phyloP scores from a whole-genome alignment of 768 basidiomycete species.

The Tylopilus sp. region DNA sequence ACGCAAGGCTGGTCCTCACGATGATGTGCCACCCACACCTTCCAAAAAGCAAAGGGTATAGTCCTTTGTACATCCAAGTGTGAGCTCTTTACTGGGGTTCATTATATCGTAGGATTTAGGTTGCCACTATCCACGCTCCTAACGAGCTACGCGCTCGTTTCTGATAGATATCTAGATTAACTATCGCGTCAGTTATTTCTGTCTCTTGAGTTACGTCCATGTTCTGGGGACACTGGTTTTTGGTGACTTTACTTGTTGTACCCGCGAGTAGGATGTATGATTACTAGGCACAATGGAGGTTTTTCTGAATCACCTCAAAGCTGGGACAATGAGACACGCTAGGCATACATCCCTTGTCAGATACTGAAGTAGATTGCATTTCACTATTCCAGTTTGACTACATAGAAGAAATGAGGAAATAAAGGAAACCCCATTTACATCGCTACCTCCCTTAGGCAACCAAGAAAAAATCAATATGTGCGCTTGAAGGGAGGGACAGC shows the following conservation, averaged over 20 bases:
- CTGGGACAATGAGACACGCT: neutral
- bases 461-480: conserved; percentile 60
- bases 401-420: conserved; percentile 2
- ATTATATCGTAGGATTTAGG: too few relatives aligned
- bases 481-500: conserved; percentile 97
- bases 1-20: conserved; percentile 14
- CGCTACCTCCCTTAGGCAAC: neutral
- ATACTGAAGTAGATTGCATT: conserved; percentile 8
- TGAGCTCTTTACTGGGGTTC: too few relatives aligned
- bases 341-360: neutral
- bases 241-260: too few relatives aligned
- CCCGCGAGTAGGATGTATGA: conserved; percentile 2
- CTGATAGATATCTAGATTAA: neutral
- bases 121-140: too few relatives aligned
- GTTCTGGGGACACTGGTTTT: neutral
- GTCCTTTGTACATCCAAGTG: too few relatives aligned
- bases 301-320: neutral
- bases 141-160: neutral
- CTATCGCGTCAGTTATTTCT: neutral
- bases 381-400: conserved; percentile 7
- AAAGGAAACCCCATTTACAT: conserved; percentile 6
- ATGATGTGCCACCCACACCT: conserved; percentile 8
- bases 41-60: conserved; percentile 20
- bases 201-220: neutral
- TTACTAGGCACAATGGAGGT: neutral